These are phyloP conservation scores for Candida parachauliodes DNA, from an alignment of 805 yeast species.

Conservation along the genomic window DNA sequence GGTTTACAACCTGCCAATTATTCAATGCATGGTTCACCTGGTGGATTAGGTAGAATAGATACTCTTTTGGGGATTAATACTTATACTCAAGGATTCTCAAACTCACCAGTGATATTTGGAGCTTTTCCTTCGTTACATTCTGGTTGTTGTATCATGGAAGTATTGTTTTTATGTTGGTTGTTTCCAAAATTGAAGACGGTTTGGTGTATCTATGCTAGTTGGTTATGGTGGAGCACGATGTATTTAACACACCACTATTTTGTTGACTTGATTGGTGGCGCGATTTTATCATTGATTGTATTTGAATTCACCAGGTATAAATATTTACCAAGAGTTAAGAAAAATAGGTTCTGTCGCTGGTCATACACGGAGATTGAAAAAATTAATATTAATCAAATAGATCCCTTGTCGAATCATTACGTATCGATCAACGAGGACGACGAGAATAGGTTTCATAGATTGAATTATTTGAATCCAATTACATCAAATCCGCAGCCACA, in stretches of 20 bases:
- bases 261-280: slow-evolving; percentile 91
- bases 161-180: slow-evolving; percentile 74
- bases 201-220: slow-evolving; percentile 74
- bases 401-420: slow-evolving; percentile 27
- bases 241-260: slow-evolving; percentile 95
- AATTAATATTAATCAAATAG: slow-evolving; percentile 22
- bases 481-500: background rate
- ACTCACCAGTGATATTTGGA: slow-evolving; percentile 92
- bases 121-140: slow-evolving; percentile 86
- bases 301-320: slow-evolving; percentile 67
- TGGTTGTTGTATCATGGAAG: slow-evolving; percentile 93
- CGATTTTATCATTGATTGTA: slow-evolving; percentile 68
- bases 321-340: slow-evolving; percentile 58
- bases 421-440: slow-evolving; percentile 9
- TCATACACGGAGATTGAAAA: slow-evolving; percentile 44
- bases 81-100: slow-evolving; percentile 77
- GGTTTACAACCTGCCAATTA: slow-evolving; percentile 90
- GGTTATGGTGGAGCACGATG: slow-evolving; percentile 99
- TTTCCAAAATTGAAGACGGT: slow-evolving; percentile 69
- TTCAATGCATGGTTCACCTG: slow-evolving; percentile 90
- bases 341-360: slow-evolving; percentile 64
- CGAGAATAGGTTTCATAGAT: slow-evolving; percentile 7
- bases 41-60: slow-evolving; percentile 90
- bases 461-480: slow-evolving; percentile 5
- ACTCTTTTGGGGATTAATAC: slow-evolving; percentile 70